These are phyloP conservation scores for Cladophialophora psammophila DNA, from an alignment of 2,329 filamentous ascomycete species.

Conservation along the genomic window DNA sequence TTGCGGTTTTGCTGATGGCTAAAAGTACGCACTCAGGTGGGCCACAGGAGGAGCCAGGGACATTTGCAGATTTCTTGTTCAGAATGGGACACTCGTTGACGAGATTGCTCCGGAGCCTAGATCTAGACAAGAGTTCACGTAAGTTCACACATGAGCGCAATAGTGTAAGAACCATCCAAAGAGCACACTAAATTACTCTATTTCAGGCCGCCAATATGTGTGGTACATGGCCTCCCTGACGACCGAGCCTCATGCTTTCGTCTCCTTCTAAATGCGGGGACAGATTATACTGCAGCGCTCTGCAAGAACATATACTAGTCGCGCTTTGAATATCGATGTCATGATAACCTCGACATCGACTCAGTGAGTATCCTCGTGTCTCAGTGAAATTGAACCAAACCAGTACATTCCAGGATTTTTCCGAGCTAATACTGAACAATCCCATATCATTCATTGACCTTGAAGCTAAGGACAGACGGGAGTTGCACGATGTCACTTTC, in stretches of 20 bases:
- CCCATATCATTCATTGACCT: neutral
- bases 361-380: neutral
- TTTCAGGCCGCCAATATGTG: neutral
- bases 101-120: neutral
- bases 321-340: neutral
- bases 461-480: neutral
- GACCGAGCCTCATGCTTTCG: neutral
- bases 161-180: neutral
- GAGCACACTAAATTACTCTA: neutral
- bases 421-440: neutral
- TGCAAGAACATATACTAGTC: neutral
- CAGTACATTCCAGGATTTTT: neutral
- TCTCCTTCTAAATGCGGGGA: neutral
- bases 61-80: neutral
- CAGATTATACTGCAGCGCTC: neutral
- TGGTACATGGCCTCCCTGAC: neutral
- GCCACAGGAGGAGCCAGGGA: neutral
- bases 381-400: neutral
- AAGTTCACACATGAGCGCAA: neutral
- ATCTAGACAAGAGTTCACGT: neutral
- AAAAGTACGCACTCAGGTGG: neutral
- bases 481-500: neutral
- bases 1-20: neutral
- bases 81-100: neutral
- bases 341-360: neutral